Base-by-base conservation (phyloP, 2,329 filamentous ascomycete species). In the Pezicula rhizophila region DNA sequence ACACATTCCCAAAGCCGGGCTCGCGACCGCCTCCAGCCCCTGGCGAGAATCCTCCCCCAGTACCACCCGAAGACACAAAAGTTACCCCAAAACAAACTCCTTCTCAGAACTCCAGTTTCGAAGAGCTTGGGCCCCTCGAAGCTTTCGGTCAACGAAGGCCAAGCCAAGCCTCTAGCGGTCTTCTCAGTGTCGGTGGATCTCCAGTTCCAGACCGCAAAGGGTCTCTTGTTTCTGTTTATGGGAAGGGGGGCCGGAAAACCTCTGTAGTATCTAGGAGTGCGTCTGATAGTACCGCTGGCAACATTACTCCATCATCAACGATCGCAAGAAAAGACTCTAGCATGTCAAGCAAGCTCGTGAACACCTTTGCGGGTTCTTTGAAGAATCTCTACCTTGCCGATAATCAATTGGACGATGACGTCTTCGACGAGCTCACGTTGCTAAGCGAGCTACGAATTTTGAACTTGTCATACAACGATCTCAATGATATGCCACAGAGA, bases 381-480 rank as follows among this genome's bases (percentile, higher is more conserved):
- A 79, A 85, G 45, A 86, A 95, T 61, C 71, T 99, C 0, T 92
- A 89, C 60, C 74, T 99, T 51, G 93, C 93, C 7, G 93, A 99
- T 64, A 99, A 99, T 64, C 82, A 91, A 52, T 78, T 99, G 20
- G 88, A 93, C 48, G 93, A 97, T 60, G 92, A 97, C 59, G 87
- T 96, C 0, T 97, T 97, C 64, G 90, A 96, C 56, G 88, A 97
- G 66, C 76, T 99, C 40, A 87, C 82, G 1, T 74, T 92, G 3
- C 77, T 97, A 4, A 77, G 82, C 2, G 93, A 97, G 67, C 70
- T 99, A 45, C 84, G 92, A 18, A 80, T 95, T 20, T 78, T 99
- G 50, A 99, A 99, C 59, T 69, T 99, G 28, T 95, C 92, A 0
- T 97, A 96, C 70, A 99, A 99, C 59, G 85, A 91, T 54, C 79